Evolutionary conservation across 2,329 filamentous ascomycete genomes (phyloP).

Genomic region (Juglanconis oblonga): DNA sequence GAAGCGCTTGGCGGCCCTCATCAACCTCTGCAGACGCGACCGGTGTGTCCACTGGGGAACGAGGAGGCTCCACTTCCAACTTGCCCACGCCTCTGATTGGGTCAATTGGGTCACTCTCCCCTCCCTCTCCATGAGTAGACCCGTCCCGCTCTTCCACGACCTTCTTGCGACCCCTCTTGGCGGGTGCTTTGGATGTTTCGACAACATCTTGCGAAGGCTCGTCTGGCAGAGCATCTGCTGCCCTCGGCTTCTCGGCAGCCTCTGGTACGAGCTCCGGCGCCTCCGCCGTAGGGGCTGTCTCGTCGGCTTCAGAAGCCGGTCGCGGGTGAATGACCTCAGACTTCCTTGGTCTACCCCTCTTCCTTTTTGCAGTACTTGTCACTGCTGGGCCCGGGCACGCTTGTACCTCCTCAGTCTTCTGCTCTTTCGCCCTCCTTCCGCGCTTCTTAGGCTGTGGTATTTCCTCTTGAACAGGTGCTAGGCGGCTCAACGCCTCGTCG

Average conservation of each 20-base stretch:
- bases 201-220: background rate
- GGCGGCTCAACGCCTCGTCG: background rate
- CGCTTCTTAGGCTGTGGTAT: conserved; percentile 25
- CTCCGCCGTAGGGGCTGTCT: background rate
- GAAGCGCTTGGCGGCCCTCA: conserved; percentile 4
- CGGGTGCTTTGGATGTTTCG: background rate
- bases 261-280: background rate
- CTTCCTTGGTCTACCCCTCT: conserved; percentile 43
- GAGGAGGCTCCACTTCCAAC: background rate
- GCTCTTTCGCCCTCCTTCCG: conserved; percentile 27
- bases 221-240: background rate
- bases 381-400: conserved; percentile 2
- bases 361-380: conserved; percentile 26
- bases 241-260: background rate
- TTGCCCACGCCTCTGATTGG: background rate
- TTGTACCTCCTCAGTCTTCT: conserved; percentile 9
- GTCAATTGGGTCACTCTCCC: background rate
- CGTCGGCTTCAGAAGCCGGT: background rate
- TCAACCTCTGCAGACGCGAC: background rate
- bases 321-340: conserved; percentile 20
- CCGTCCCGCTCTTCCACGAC: background rate
- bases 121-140: background rate
- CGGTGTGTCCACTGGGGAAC: background rate
- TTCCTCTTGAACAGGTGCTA: conserved; percentile 1
- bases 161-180: conserved; percentile 15